Conservation (phyloP, 2,329 filamentous ascomycete species). For the Claviceps paspali region DNA sequence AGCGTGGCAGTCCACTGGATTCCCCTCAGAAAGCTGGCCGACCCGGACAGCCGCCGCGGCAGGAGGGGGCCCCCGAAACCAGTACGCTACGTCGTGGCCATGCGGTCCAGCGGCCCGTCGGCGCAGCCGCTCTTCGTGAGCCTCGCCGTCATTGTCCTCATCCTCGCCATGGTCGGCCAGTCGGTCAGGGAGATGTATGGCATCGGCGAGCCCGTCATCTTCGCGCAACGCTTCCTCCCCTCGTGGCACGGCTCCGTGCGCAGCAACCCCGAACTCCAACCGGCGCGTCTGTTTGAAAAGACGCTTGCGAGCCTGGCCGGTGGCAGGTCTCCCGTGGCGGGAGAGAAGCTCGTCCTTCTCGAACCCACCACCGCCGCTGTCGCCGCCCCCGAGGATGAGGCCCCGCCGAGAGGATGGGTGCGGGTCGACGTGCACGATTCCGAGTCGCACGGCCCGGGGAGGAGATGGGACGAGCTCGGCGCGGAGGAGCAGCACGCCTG, state of each 20-base stretch:
- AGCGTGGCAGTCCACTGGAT: constrained; percentile 68
- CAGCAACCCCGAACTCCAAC: constrained; percentile 11
- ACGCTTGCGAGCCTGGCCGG: constrained; percentile 24
- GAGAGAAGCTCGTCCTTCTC: constrained; percentile 24
- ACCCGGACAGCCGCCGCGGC: constrained; percentile 18
- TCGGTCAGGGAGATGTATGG: constrained; percentile 50
- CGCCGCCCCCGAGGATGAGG: constrained; percentile 6
- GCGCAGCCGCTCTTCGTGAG: constrained; percentile 35
- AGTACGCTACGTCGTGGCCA: constrained; percentile 55
- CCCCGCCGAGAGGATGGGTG: constrained; percentile 11
- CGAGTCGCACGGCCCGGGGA: constrained; percentile 35
- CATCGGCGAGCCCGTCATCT: constrained; percentile 38
- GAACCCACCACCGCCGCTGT: constrained; percentile 9
- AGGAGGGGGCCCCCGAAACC: constrained; percentile 28
- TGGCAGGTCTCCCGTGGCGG: constrained; percentile 16
- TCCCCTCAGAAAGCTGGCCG: constrained; percentile 39
- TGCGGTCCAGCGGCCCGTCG: constrained; percentile 37
- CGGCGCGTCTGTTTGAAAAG: constrained; percentile 13
- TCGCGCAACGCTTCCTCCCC: constrained; percentile 41
- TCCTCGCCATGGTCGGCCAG: constrained; percentile 48
- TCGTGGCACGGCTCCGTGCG: constrained; percentile 21
- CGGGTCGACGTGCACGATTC: constrained; percentile 31
- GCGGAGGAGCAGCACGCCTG: constrained; percentile 48
- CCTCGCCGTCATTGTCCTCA: constrained; percentile 39
- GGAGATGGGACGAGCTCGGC: constrained; percentile 56